phyloP scores from a whole-genome alignment of 73 alveolate genomes.

The Blepharisma stoltei region DNA sequence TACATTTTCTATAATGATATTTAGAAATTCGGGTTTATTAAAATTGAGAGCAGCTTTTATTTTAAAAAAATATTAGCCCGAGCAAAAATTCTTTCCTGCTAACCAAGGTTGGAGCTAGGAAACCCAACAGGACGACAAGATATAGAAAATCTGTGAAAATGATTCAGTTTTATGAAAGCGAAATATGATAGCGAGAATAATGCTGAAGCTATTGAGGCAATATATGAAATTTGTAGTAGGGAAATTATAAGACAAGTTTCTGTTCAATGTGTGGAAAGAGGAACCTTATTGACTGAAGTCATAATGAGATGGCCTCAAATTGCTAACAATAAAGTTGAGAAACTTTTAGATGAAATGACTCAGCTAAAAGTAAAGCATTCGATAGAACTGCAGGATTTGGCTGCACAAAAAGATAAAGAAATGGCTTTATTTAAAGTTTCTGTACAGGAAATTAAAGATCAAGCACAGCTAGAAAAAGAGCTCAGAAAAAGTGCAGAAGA shows the following conservation, averaged over 20 bases:
- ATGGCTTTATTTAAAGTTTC: no score
- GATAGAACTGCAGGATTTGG: no score
- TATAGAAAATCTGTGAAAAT: background rate
- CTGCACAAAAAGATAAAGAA: no score
- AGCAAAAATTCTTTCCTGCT: background rate
- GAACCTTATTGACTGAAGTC: slow-evolving; percentile 9
- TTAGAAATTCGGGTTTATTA: no score
- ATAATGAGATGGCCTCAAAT: background rate
- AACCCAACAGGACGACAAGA: slow-evolving; percentile 20
- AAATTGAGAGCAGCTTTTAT: no score
- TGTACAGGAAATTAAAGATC: no score
- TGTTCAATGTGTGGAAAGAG: slow-evolving; percentile 36
- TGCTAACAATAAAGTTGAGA: no score
- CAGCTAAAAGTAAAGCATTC: no score
- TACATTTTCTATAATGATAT: no score
- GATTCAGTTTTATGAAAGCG: background rate
- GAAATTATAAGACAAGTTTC: slow-evolving; percentile 35
- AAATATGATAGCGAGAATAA: background rate
- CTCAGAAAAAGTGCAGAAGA: no score
- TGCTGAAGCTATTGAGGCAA: background rate
- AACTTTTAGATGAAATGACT: no score
- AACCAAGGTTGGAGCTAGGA: background rate
- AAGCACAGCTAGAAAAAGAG: no score
- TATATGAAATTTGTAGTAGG: slow-evolving; percentile 21
- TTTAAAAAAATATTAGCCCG: background rate